A percentile compares a stretch with the other conserved stretches of the same genome.
Conservation (phyloP, 495 filamentous ascomycete species). For the Aspergillus sclerotiicarbonarius region DNA sequence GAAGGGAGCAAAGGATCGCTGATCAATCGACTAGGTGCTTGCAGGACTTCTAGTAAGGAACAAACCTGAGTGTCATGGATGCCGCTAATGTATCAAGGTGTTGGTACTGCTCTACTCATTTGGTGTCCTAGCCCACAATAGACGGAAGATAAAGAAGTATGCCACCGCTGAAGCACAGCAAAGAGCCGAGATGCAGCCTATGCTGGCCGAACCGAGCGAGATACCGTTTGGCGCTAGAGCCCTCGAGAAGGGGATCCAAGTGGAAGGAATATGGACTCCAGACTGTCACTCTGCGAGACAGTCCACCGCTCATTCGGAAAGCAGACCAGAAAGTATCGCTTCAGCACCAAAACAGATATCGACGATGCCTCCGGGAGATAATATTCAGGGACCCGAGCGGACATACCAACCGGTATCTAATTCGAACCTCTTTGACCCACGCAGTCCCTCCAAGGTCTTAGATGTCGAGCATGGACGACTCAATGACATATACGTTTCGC, state of each 20-base stretch:
- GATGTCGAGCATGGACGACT: constrained; percentile 8
- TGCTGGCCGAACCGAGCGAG: constrained; percentile 49
- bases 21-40: constrained; percentile 33
- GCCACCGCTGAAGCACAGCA: constrained; percentile 63
- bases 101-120: constrained; percentile 46
- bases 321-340: constrained; percentile 14
- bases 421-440: not conserved
- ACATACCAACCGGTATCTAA: constrained; percentile 2
- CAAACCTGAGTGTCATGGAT: not conserved
- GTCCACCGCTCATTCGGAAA: constrained; percentile 19
- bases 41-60: constrained; percentile 45
- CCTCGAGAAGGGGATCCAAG: constrained; percentile 78
- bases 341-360: constrained; percentile 11
- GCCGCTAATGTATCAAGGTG: constrained; percentile 42
- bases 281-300: constrained; percentile 14
- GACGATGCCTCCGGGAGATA: not conserved
- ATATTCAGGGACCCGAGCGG: constrained; percentile 9
- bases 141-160: constrained; percentile 63
- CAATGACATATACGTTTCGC: constrained; percentile 9
- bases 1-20: constrained; percentile 10
- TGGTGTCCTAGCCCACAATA: constrained; percentile 54
- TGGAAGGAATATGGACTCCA: constrained; percentile 89
- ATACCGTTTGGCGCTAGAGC: constrained; percentile 89
- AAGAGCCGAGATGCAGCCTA: constrained; percentile 39
- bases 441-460: constrained; percentile 8